Conservation (phyloP, 306 rosid genomes). For the Calophaca sinica region DNA sequence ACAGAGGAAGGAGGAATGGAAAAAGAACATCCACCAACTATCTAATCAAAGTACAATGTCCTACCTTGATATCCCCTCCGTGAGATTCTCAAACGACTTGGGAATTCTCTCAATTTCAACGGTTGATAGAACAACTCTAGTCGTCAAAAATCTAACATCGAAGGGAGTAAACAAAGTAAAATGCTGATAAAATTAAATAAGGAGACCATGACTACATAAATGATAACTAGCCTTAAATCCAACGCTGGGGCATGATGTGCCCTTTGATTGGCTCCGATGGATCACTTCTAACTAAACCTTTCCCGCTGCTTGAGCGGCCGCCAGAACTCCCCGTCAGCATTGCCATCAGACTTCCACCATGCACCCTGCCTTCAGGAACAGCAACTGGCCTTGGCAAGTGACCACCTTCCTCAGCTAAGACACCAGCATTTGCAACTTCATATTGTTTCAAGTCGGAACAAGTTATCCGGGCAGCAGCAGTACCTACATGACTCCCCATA, state of each 20-base stretch:
- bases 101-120: constrained; percentile 53
- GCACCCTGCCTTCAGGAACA: constrained; percentile 89
- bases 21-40: constrained; percentile 55
- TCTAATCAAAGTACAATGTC: constrained; percentile 56
- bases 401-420: constrained; percentile 48
- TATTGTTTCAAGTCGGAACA: constrained; percentile 44
- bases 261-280: constrained; percentile 58
- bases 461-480: constrained; percentile 28
- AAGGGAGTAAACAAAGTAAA: constrained; percentile 53
- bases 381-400: constrained; percentile 48
- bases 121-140: constrained; percentile 49
- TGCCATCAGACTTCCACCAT: constrained; percentile 90
- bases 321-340: constrained; percentile 62
- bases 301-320: constrained; percentile 51
- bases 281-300: constrained; percentile 38
- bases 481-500: constrained; percentile 44
- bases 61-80: constrained; percentile 52
- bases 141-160: constrained; percentile 43
- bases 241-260: constrained; percentile 53
- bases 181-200: constrained; percentile 49
- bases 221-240: constrained; percentile 63
- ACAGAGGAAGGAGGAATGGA: constrained; percentile 46
- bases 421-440: constrained; percentile 45
- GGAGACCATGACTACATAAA: constrained; percentile 44
- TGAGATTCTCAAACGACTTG: constrained; percentile 42